Base-by-base conservation (phyloP, 73 alveolate genomes). In the Uronychia setigera region DNA sequence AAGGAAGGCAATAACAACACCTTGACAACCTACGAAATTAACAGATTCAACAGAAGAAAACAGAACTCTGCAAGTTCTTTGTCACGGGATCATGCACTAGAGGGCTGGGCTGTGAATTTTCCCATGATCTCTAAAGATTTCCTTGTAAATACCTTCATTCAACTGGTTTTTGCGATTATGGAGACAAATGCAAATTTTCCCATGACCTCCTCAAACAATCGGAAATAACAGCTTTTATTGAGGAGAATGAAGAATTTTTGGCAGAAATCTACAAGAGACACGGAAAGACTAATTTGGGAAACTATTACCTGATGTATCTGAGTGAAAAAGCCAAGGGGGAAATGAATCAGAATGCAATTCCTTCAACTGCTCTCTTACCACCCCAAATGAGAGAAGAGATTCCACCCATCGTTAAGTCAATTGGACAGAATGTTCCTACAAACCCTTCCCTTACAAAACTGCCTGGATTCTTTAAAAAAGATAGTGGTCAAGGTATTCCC, bases 101-200 rank as follows among this genome's bases (percentile, higher is more conserved):
- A 95, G 98, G 98, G 0, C 92, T 84, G 13, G 93, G 87, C 59
- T 96, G 99, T 76, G 87, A 81, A 80, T 96, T 88, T 85, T 95
- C 98, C 28, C 99, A 96, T 87, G 92, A 95, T 82, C 59, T 89
- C 35, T 82, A 86, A 59, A 92, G 82, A 80, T 91, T 86, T 76
- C 98, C 98, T 35, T 95, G 98, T 78, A 95, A 95, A 80, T 95
- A 86, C 84, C 82, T 85, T 58, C 98, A 96, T 85, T 98, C 96
- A 32, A 91, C 94, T 0, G 99, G 99, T 0, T 80, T 80, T 75
- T 96, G 99, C 82, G 95, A 90, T 59, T 83, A 88, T 60, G 97
- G 96, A n/a, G 87, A 88, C 14, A 78, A 79, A 33, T 96, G 99
- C 84, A 91, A 82, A 60, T 96, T 96, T 88, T 93, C 98, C 9